Conservation (phyloP, 2,329 filamentous ascomycete species). For the Colletotrichum spinosum region DNA sequence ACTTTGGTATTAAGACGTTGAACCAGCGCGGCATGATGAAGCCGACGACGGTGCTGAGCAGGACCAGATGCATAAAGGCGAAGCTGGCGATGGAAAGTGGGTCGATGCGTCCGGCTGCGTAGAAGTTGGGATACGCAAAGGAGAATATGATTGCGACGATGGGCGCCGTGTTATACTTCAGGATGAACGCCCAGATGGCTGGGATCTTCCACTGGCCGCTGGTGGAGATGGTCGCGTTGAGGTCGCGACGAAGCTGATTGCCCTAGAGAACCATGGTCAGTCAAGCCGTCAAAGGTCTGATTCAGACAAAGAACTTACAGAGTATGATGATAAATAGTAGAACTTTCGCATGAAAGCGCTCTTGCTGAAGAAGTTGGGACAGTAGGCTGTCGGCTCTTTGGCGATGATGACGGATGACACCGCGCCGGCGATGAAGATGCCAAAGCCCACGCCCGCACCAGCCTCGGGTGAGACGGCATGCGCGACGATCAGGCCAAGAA, state of each 20-base stretch:
- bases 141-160: constrained; percentile 39
- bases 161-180: constrained; percentile 39
- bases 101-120: constrained; percentile 31
- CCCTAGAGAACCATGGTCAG: constrained; percentile 13
- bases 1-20: constrained; percentile 34
- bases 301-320: background rate
- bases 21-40: constrained; percentile 38
- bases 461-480: constrained; percentile 54
- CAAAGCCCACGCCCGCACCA: constrained; percentile 62
- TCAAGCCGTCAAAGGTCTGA: no score
- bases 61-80: constrained; percentile 33
- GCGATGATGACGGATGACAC: constrained; percentile 50
- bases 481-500: constrained; percentile 59
- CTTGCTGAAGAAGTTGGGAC: constrained; percentile 3
- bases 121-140: constrained; percentile 39
- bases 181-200: constrained; percentile 35
- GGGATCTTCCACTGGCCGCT: constrained; percentile 36
- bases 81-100: constrained; percentile 39
- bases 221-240: constrained; percentile 27
- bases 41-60: constrained; percentile 28
- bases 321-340: constrained; percentile 25
- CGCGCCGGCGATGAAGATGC: constrained; percentile 55
- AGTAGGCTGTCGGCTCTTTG: constrained; percentile 15
- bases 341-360: background rate
- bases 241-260: constrained; percentile 30